phyloP scores from a whole-genome alignment of 805 yeast genomes.

The Kuraishia molischiana region DNA sequence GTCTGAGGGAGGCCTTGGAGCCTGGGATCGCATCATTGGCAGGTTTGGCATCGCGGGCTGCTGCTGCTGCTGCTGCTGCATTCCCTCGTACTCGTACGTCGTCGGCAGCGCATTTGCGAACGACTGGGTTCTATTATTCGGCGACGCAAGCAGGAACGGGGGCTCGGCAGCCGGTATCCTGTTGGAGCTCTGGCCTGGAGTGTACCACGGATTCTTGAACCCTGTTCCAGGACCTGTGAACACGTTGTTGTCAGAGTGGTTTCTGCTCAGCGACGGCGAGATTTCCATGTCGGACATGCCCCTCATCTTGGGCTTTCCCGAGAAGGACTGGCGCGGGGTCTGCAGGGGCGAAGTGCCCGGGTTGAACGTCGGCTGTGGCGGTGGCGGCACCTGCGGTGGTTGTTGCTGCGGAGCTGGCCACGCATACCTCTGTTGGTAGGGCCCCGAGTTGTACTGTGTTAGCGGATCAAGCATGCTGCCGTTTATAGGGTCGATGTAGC shows the following conservation, averaged over 20 bases:
- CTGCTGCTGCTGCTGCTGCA: constrained; percentile 2
- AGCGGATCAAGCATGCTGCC: neutral
- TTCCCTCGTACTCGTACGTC: constrained; percentile 3
- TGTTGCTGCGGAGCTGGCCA: neutral
- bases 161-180: neutral
- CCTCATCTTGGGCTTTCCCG: neutral
- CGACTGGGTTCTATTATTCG: neutral
- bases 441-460: neutral
- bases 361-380: too few relatives aligned
- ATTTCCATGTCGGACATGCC: constrained; percentile 3
- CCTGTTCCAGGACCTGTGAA: neutral
- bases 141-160: neutral
- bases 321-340: neutral
- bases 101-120: constrained; percentile 3
- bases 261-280: constrained; percentile 2
- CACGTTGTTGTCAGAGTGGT: constrained; percentile 1
- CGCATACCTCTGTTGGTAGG: neutral
- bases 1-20: constrained; percentile 4
- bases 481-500: too few relatives aligned
- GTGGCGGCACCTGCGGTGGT: neutral
- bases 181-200: neutral
- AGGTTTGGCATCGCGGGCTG: constrained; percentile 1
- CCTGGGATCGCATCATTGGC: constrained; percentile 3
- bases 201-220: constrained; percentile 2
- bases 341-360: neutral